phyloP scores from a whole-genome alignment of 169 alveolate species.

The Plasmodium cynomolgi region DNA sequence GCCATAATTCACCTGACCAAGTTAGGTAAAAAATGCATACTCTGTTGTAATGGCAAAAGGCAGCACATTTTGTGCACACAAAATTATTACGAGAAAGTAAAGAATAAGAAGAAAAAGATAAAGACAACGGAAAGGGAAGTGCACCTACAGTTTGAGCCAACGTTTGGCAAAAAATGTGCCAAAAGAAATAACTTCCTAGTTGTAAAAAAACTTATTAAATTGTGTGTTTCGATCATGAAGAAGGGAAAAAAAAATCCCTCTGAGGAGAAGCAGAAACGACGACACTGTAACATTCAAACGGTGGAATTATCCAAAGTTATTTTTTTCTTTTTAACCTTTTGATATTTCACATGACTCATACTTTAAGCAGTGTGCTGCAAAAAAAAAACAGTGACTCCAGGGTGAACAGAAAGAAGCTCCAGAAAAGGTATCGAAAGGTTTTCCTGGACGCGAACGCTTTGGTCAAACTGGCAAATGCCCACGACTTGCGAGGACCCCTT shows the following conservation, averaged over 20 bases:
- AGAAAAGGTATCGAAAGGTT: not conserved
- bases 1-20: slow-evolving; percentile 4
- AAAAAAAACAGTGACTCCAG: not conserved
- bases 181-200: slow-evolving; percentile 39
- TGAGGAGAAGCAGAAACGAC: not conserved
- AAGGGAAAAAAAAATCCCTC: not conserved
- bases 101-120: slow-evolving; percentile 9
- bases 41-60: not conserved
- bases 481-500: not conserved
- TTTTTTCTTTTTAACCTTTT: slow-evolving; percentile 27
- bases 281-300: not conserved
- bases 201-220: slow-evolving; percentile 23
- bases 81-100: slow-evolving; percentile 38
- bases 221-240: not conserved
- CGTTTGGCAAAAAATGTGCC: not conserved
- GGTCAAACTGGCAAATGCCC: not conserved
- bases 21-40: slow-evolving; percentile 25
- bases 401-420: slow-evolving; percentile 1
- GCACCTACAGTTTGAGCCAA: not conserved
- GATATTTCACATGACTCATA: slow-evolving; percentile 21
- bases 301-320: slow-evolving; percentile 9
- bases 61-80: slow-evolving; percentile 18
- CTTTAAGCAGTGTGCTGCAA: not conserved
- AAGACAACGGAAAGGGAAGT: not conserved
- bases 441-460: not conserved